Percentiles rank a stretch among this genome's conserved stretches.
phyloP scores from a whole-genome alignment of 768 basidiomycete genomes.

The Clitopilus hobsonii region DNA sequence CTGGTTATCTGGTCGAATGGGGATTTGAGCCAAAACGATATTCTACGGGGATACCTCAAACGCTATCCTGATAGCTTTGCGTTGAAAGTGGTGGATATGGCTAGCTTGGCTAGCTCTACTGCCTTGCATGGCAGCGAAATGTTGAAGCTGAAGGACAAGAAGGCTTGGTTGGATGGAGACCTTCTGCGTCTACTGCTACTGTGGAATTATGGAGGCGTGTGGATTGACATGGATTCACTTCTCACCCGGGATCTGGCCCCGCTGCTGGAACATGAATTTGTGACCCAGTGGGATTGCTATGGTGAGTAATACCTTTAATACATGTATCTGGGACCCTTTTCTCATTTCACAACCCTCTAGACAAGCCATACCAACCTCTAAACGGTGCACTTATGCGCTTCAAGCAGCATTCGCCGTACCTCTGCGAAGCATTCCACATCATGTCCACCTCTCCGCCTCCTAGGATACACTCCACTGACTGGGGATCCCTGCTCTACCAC shows the following conservation, averaged over 20 bases:
- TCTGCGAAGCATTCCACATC: constrained; percentile 93
- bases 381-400: constrained; percentile 98
- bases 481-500: constrained; percentile 90
- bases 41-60: constrained; percentile 54
- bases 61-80: constrained; percentile 70
- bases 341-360: constrained; percentile 13
- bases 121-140: constrained; percentile 63
- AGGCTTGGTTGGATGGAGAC: constrained; percentile 95
- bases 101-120: constrained; percentile 66
- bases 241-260: constrained; percentile 85
- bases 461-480: constrained; percentile 78
- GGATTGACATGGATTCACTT: constrained; percentile 97
- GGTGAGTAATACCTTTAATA: constrained; percentile 43
- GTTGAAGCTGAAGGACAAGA: constrained; percentile 59
- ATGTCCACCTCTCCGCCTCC: constrained; percentile 77
- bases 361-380: constrained; percentile 51
- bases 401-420: constrained; percentile 84
- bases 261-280: constrained; percentile 90
- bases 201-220: constrained; percentile 90
- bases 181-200: constrained; percentile 82
- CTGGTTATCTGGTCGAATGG: constrained; percentile 94
- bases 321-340: not conserved
- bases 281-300: constrained; percentile 99
- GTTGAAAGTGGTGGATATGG: constrained; percentile 65
- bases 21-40: constrained; percentile 49